phyloP scores from a whole-genome alignment of 169 alveolate species.

The Cryptosporidium felis region DNA sequence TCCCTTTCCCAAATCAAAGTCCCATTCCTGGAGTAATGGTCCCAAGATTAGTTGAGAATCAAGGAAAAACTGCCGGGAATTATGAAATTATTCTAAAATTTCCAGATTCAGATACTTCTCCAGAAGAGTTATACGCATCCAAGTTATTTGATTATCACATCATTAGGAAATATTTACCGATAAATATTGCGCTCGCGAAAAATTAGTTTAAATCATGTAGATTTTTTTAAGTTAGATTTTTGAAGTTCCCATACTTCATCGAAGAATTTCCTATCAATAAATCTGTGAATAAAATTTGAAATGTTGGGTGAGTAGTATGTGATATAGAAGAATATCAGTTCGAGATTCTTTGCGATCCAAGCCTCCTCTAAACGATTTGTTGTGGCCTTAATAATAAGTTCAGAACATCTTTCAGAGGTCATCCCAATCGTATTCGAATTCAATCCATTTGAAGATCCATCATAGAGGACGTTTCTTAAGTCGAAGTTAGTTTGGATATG shows the following conservation, averaged over 20 bases:
- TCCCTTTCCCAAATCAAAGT: conserved; percentile 53
- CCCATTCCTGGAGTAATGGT: conserved; percentile 70
- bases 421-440: conserved; percentile 7
- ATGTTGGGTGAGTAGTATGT: conserved; percentile 36
- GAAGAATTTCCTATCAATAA: not conserved
- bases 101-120: conserved; percentile 34
- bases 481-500: conserved; percentile 49
- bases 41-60: not conserved
- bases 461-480: conserved; percentile 15
- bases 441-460: conserved; percentile 1
- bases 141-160: conserved; percentile 18
- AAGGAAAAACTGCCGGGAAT: not conserved
- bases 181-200: conserved; percentile 34
- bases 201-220: conserved; percentile 3
- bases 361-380: conserved; percentile 28
- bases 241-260: conserved; percentile 46
- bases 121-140: conserved; percentile 54
- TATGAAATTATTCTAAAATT: conserved; percentile 2
- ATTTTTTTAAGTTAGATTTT: conserved; percentile 35
- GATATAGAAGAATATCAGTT: conserved; percentile 24
- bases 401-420: conserved; percentile 43
- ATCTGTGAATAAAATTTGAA: not conserved
- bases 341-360: conserved; percentile 54
- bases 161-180: conserved; percentile 28
- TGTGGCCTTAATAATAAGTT: conserved; percentile 33